Evolutionary conservation across 1,284 basidiomycete species (phyloP).

Genomic region (Psilocybe mexicana): DNA sequence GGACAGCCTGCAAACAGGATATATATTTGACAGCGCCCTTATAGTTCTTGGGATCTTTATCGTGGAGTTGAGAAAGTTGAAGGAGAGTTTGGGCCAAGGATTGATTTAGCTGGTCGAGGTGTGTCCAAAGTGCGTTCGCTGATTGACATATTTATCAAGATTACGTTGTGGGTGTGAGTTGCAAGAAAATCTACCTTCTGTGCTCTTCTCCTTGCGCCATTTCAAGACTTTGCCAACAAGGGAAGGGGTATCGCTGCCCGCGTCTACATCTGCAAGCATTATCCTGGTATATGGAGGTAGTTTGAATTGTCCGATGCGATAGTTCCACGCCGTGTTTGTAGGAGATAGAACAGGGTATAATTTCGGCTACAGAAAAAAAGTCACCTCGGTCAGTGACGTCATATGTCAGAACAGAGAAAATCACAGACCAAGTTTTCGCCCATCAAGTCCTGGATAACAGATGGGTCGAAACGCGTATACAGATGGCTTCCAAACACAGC

Average conservation of each 20-base stretch:
- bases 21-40: conserved; percentile 58
- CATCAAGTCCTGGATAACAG: conserved; percentile 72
- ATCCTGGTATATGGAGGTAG: conserved; percentile 82
- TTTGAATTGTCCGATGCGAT: conserved; percentile 65
- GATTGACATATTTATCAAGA: conserved; percentile 3
- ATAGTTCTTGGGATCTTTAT: conserved; percentile 50
- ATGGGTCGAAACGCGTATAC: conserved; percentile 88
- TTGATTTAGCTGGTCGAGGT: conserved; percentile 63
- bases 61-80: conserved; percentile 49
- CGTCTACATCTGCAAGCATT: conserved; percentile 90
- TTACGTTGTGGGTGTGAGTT: conserved; percentile 12
- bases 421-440: conserved; percentile 41
- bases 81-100: conserved; percentile 54
- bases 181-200: conserved; percentile 46
- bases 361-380: conserved; percentile 22
- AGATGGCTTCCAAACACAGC: conserved; percentile 95
- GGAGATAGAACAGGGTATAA: conserved; percentile 58
- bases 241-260: conserved; percentile 91
- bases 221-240: conserved; percentile 86
- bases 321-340: conserved; percentile 66
- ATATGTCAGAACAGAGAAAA: neutral
- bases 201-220: conserved; percentile 73
- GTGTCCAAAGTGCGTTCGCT: conserved; percentile 75
- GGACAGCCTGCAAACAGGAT: conserved; percentile 54
- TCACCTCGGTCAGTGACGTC: neutral